Evolutionary conservation across 2,329 filamentous ascomycete genomes (phyloP), one percentile per base, ranked within the genome.

Genomic region (Paradendryphiella salina): DNA sequence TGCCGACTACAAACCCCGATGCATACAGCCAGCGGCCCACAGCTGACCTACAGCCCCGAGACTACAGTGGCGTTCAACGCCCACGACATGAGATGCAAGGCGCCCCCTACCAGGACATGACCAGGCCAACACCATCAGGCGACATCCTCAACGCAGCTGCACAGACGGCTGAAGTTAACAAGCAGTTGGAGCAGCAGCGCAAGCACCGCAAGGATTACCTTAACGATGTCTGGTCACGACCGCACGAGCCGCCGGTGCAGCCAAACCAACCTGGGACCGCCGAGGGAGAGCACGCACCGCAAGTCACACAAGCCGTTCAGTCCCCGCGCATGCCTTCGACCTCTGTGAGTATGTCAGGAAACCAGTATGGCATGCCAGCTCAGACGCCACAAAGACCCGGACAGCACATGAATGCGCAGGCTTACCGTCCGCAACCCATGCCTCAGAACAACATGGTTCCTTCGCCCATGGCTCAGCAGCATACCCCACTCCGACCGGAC

Each of bases 11-110:
- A 82, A 64, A 57, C 41, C 35, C 61, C n/a, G 69, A 72, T 32
- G 59, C 64, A 4, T 93, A 96, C 77, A 89, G 90, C 72, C 81
- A 89, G 73, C 84, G 86, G 67, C 83, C 89, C 75, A 87, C 90
- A 60, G 83, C 91, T 56, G 88, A 88, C 67, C 83, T 87, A 59
- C 83, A 89, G 63, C 81, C 87, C 56, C 85, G 88, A 67, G 90
- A 96, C 71, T 96, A 93, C 70, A 88, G 86, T 64, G 87, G 84
- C 66, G 89, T 96, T 58, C 86, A 89, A 54, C 88, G 90, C 45
- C 89, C 91, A 17, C 85, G 93, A 59, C 94, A 96, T 75, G 94
- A 97, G 69, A 85, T 96, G 56, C 85, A 88, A 11, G 94, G 92
- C 18, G 85, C 88, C 31, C 67, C 72, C 8, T 99, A 96, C 75